Conservation (phyloP, 2,329 filamentous ascomycete species). For the Microsporum ferrugineum region DNA sequence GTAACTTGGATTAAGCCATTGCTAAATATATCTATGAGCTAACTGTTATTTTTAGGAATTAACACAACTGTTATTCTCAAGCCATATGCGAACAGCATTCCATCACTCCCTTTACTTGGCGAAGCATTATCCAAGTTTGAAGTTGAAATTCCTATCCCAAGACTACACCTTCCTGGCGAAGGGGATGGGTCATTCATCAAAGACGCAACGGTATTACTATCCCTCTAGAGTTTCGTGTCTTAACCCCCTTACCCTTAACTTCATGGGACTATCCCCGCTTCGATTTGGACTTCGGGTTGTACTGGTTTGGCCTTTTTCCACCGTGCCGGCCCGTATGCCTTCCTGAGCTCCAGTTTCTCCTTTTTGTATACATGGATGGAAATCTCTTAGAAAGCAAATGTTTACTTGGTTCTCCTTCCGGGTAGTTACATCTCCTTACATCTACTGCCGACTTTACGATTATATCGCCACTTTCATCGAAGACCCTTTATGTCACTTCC, state of each 20-base stretch:
- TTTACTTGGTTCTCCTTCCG: constrained; percentile 3
- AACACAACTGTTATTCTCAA: constrained; percentile 71
- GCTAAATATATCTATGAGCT: constrained; percentile 2
- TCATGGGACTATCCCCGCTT: neutral
- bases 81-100: constrained; percentile 61
- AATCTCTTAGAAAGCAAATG: neutral
- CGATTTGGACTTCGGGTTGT: neutral
- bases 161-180: constrained; percentile 44
- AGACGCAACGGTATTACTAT: constrained; percentile 52
- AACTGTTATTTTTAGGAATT: constrained; percentile 39
- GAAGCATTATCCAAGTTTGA: constrained; percentile 60
- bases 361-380: neutral
- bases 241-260: neutral
- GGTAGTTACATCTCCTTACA: constrained; percentile 62
- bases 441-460: constrained; percentile 79
- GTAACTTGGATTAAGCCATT: constrained; percentile 23
- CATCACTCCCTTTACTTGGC: constrained; percentile 59
- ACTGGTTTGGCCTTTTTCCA: neutral
- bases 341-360: neutral
- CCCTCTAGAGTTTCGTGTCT: constrained; percentile 12
- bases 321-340: neutral
- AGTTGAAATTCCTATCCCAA: constrained; percentile 60
- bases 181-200: constrained; percentile 57
- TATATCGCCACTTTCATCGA: constrained; percentile 61
- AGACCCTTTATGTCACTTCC: constrained; percentile 63